phyloP scores from a whole-genome alignment of 495 filamentous ascomycete species.

The Friedmanniomyces simplex region DNA sequence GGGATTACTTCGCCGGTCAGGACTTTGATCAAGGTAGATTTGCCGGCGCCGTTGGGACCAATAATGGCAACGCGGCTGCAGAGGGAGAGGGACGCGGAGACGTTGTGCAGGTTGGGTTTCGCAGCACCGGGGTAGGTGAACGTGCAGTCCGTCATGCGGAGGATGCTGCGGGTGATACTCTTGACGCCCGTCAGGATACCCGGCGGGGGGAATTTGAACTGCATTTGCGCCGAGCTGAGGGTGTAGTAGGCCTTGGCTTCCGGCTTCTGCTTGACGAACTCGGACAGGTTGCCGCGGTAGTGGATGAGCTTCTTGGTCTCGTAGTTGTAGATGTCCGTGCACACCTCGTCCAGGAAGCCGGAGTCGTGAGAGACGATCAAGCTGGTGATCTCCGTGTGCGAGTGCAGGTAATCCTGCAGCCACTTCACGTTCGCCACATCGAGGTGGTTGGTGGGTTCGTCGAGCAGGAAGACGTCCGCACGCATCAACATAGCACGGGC shows the following conservation, averaged over 20 bases:
- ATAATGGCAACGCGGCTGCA: conserved; percentile 94
- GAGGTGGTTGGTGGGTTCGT: conserved; percentile 98
- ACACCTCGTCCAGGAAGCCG: conserved; percentile 90
- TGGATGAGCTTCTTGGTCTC: conserved; percentile 91
- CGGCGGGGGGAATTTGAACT: conserved; percentile 96
- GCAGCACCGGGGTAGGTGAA: conserved; percentile 80
- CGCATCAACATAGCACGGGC: conserved; percentile 93
- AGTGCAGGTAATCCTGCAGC: conserved; percentile 90
- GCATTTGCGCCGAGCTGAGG: conserved; percentile 73
- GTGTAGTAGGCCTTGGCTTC: conserved; percentile 99
- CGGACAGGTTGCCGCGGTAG: conserved; percentile 91
- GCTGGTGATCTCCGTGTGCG: conserved; percentile 91
- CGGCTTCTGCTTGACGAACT: conserved; percentile 84
- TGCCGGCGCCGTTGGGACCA: conserved; percentile 94
- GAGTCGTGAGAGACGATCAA: conserved; percentile 98
- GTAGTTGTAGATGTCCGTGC: conserved; percentile 99
- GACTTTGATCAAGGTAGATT: conserved; percentile 95
- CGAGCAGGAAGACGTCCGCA: conserved; percentile 88
- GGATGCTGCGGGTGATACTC: conserved; percentile 82
- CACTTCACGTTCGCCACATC: conserved; percentile 95
- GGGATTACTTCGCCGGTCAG: conserved; percentile 93
- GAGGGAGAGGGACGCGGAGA: conserved; percentile 73
- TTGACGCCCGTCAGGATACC: conserved; percentile 93
- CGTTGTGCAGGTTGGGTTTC: conserved; percentile 79
- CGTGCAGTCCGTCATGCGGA: conserved; percentile 84